Base-by-base conservation (phyloP, 805 yeast species). In the Brettanomyces sp. region DNA sequence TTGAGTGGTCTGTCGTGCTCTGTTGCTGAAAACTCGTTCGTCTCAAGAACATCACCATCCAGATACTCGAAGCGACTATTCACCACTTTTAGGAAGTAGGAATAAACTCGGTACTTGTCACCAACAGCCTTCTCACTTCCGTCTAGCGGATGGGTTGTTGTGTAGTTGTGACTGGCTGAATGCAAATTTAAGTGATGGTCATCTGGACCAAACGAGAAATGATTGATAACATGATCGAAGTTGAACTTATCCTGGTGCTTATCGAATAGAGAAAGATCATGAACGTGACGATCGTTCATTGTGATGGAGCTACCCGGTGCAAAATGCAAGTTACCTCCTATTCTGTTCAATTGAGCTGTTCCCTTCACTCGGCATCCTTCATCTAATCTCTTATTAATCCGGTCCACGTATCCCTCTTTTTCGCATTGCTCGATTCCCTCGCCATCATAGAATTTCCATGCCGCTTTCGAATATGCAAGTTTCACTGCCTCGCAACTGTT, bases 331-430 rank as follows among this genome's bases (percentile, higher is more conserved):
- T 87, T 85, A 42, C 99, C 99, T 22, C 84, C 81, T 39, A 93
- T 84, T 66, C 95, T 79, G 64, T 86, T 86, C 58, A 93, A 78
- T 54, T 77, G 69, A 5, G 95, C 82, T 22, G 75, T 70, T 30
- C 99, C 99, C 51, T 75, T 73, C 37, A 93, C 72, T 52, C 95
- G 75, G 65, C 99, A 93, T 25, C 99, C 99, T 66, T 91, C 96
- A 47, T 71, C 59, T 45, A 86, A 66, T 55, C 82, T 73, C 13
- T 71, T 74, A 43, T 69, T 72, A 44, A 90, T 63, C 39, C 67
- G 70, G n/a, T 68, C 57, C 25, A 87, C 95, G 62, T 86, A 89
- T 5, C 95, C 93, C 62, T 88, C 96, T 12, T 68, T 69, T 60
- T 87, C 96, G 73, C 99, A 91, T 65, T 91, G 98, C 51, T 80